Evolutionary conservation across 2,329 filamentous ascomycete species (phyloP).

Genomic region (Chrysosporium keratinophilum): DNA sequence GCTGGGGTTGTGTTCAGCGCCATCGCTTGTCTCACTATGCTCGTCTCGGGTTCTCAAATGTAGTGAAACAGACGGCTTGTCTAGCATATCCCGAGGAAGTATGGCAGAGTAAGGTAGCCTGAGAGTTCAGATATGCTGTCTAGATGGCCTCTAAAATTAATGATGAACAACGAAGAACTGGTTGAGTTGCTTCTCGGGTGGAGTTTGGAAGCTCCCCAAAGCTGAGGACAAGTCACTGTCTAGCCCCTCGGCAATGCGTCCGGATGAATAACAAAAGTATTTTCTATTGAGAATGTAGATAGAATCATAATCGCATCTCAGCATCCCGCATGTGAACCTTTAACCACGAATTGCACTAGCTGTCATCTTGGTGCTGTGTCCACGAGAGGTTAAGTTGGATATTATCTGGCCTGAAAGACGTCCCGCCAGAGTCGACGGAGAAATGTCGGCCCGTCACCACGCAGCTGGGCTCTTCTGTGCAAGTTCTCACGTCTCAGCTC

Average conservation of each 20-base stretch:
- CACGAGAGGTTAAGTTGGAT: background rate
- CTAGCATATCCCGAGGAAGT: background rate
- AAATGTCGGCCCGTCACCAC: background rate
- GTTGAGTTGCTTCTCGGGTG: background rate
- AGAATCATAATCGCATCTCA: background rate
- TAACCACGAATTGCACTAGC: background rate
- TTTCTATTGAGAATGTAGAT: background rate
- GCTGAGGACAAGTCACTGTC: background rate
- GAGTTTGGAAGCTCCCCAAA: background rate
- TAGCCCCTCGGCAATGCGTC: background rate
- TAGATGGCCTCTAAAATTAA: background rate
- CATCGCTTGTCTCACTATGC: background rate
- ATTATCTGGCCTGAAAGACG: background rate
- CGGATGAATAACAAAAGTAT: background rate
- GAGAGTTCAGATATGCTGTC: no score
- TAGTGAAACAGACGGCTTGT: background rate
- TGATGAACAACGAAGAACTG: background rate
- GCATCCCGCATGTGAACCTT: background rate
- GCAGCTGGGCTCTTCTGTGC: background rate
- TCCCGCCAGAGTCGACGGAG: background rate
- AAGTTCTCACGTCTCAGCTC: background rate
- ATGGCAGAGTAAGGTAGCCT: no score
- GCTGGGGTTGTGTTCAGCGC: background rate
- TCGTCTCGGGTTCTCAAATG: background rate
- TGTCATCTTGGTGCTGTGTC: background rate